Evolutionary conservation across 1,284 basidiomycete genomes (phyloP), one percentile per base, ranked within the genome.

Genomic region (Serendipita sp.): DNA sequence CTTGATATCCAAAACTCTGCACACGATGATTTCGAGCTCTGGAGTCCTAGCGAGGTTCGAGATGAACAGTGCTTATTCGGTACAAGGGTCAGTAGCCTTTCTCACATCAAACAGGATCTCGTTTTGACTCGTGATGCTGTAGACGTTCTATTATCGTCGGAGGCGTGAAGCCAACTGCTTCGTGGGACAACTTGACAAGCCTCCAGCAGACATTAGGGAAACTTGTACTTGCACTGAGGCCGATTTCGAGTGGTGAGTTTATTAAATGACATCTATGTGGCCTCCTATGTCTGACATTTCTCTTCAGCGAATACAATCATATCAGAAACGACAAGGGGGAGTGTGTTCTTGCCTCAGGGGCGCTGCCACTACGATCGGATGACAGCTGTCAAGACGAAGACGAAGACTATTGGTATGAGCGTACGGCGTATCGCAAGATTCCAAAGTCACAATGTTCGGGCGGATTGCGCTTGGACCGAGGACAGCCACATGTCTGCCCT

Each of bases 1-100:
- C 74, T 93, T 58, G 81, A 82, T 67, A 63, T 80, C 2, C 79
- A 89, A 1, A 76, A 95, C 69, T 85, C 91, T 2, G 80, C 79
- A 35, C 75, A 84, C 58, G 93, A 96, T 69, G 93, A 97, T 73
- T 97, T 96, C 71, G 93, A 96, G 72, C 74, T 94, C 2, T 97
- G 94, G 93, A 91, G 88, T 72, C 93, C 93, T 0, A 88, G 88
- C 64, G 87, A 93, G 70, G 83, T 84, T 61, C 82, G 93, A 1
- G 74, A 77, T 29, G 88, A 92, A 72, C 74, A 77, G 63, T 91
- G 89, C 74, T 71, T 97, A 13, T 97, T 96, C 69, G 93, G 93
- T 32, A 81, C 88, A 65, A 86, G 88, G 79, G 90, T 89, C 62
- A 50, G 75, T 65, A 8, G 3, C 0, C 50, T 34, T 44, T 4